phyloP scores from a whole-genome alignment of 2,329 filamentous ascomycete genomes.

The Mycosphaerella arachidis region DNA sequence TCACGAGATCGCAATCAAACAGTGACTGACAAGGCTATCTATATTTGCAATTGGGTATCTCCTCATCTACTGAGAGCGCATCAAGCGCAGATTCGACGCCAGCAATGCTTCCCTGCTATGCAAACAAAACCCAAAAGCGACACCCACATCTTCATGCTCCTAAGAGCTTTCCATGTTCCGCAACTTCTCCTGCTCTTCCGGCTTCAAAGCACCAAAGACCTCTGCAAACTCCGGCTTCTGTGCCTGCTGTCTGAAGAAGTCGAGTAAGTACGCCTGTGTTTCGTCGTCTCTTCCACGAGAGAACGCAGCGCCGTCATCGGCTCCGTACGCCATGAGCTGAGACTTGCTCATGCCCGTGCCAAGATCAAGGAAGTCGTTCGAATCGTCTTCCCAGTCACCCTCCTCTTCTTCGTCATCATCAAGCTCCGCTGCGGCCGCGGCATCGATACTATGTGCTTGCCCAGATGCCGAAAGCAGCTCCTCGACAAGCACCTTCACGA shows the following conservation, averaged over 20 bases:
- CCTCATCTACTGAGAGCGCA: neutral
- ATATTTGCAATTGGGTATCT: constrained; percentile 1
- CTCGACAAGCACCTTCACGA: constrained; percentile 90
- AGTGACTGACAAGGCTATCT: neutral
- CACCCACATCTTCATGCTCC: neutral
- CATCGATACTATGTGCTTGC: constrained; percentile 40
- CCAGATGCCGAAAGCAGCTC: constrained; percentile 81
- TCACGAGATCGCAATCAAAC: neutral
- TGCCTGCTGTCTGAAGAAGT: constrained; percentile 67
- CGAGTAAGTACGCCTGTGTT: constrained; percentile 75
- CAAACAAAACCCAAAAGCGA: neutral
- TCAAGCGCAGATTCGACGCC: neutral
- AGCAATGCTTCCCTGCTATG: neutral
- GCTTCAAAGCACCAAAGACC: constrained; percentile 51
- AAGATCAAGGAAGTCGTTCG: constrained; percentile 69
- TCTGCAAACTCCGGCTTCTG: constrained; percentile 52
- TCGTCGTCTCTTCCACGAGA: constrained; percentile 76
- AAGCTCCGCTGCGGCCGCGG: constrained; percentile 57
- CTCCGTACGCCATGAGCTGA: constrained; percentile 77
- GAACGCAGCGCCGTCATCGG: constrained; percentile 44
- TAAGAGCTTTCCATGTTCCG: constrained; percentile 30
- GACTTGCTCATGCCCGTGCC: constrained; percentile 50
- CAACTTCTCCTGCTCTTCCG: constrained; percentile 52
- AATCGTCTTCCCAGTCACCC: constrained; percentile 75
- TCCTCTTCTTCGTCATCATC: constrained; percentile 70